These are phyloP conservation scores for Meyerozyma sp. DNA, from an alignment of 1,139 yeast genomes.

Conservation along the genomic window DNA sequence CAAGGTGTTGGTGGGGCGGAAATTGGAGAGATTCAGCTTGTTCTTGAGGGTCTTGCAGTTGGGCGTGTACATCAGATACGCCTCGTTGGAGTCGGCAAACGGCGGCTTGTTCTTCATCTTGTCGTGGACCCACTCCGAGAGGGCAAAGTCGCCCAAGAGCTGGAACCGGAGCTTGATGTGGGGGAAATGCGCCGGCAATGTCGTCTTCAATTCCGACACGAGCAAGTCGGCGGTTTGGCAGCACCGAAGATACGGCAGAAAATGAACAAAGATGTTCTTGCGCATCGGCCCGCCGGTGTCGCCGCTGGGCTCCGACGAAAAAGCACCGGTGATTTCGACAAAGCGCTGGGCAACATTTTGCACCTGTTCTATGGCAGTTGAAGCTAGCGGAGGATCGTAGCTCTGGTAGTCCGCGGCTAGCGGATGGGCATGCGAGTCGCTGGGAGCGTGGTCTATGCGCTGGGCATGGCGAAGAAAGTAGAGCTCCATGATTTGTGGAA, in stretches of 20 bases:
- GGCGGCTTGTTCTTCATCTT: slow-evolving; percentile 43
- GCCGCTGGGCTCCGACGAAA: slow-evolving; percentile 10
- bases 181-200: slow-evolving; percentile 21
- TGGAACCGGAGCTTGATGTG: slow-evolving; percentile 34
- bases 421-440: slow-evolving; percentile 21
- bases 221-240: slow-evolving; percentile 42
- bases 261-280: slow-evolving; percentile 38
- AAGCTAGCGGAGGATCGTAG: slow-evolving; percentile 39
- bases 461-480: slow-evolving; percentile 44
- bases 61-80: slow-evolving; percentile 45
- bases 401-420: slow-evolving; percentile 24
- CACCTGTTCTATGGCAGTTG: slow-evolving; percentile 25
- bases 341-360: slow-evolving; percentile 28
- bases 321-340: slow-evolving; percentile 19
- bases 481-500: slow-evolving; percentile 19
- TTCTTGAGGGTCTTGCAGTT: slow-evolving; percentile 34
- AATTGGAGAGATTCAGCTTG: slow-evolving; percentile 33
- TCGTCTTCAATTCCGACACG: slow-evolving; percentile 24
- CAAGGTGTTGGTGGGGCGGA: slow-evolving; percentile 41
- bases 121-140: slow-evolving; percentile 46
- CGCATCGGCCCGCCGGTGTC: slow-evolving; percentile 12
- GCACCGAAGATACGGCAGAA: slow-evolving; percentile 42
- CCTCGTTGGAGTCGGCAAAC: slow-evolving; percentile 40
- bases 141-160: slow-evolving; percentile 42
- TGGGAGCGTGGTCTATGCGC: slow-evolving; percentile 37